Percentiles rank a stretch among this genome's conserved stretches.
These are phyloP conservation scores for Tuctoria greenei DNA, from an alignment of 176 grass and related monocot species.

Conservation along the genomic window DNA sequence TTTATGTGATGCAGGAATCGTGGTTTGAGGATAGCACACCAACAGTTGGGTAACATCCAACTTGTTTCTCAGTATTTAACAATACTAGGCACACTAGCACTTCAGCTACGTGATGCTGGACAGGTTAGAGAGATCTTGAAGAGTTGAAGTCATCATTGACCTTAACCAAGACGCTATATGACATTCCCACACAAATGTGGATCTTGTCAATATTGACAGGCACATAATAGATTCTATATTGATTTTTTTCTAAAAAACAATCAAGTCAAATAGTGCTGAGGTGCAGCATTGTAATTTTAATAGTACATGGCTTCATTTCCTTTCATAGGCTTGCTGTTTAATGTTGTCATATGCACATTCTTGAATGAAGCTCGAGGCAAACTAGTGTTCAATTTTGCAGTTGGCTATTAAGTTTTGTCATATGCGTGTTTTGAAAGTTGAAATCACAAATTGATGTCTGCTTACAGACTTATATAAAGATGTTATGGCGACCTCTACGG, in stretches of 20 bases:
- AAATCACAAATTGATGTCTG: slow-evolving; percentile 35
- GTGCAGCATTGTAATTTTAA: background rate
- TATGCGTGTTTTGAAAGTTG: slow-evolving; percentile 11
- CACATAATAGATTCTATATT: slow-evolving; percentile 24
- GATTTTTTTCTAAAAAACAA: background rate
- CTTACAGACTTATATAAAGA: too few relatives aligned
- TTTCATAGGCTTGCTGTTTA: background rate
- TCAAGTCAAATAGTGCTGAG: slow-evolving; percentile 3
- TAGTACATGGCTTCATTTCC: background rate
- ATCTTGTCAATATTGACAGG: slow-evolving; percentile 94
- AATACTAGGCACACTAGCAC: slow-evolving; percentile 84
- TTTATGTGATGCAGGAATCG: slow-evolving; percentile 62
- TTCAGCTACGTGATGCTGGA: slow-evolving; percentile 84
- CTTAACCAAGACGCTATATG: slow-evolving; percentile 92
- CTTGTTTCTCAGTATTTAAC: slow-evolving; percentile 98
- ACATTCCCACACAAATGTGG: slow-evolving; percentile 97
- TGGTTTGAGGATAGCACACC: slow-evolving; percentile 97
- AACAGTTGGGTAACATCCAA: slow-evolving; percentile 95
- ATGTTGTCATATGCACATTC: slow-evolving; percentile 16
- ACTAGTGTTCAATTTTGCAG: slow-evolving; percentile 13
- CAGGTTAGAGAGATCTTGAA: slow-evolving; percentile 97
- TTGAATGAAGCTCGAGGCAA: background rate
- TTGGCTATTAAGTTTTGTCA: background rate
- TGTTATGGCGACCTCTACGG: too few relatives aligned
- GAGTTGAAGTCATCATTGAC: slow-evolving; percentile 90